Percentiles rank a stretch among this genome's conserved stretches.
Conservation (phyloP, 2,329 filamentous ascomycete species). For the Pezicula radicicola region DNA sequence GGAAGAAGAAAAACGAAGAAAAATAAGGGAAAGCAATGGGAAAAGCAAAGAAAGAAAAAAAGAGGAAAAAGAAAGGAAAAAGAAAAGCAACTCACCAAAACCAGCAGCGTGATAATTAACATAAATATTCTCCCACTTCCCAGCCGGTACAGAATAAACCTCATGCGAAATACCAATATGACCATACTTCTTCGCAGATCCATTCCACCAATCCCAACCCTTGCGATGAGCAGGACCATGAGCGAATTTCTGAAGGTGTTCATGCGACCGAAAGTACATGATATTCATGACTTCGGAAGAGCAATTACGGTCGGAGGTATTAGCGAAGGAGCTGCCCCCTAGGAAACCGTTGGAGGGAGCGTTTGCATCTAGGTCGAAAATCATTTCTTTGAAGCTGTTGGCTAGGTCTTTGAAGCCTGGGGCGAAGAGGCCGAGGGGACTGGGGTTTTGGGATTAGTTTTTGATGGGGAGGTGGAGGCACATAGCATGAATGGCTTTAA, state of each 20-base stretch:
- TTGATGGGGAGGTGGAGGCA: no score
- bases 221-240: conserved; percentile 44
- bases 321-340: conserved; percentile 38
- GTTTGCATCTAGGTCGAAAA: conserved; percentile 29
- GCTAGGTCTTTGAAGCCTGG: conserved; percentile 40
- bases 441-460: background rate
- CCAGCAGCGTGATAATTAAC: conserved; percentile 27
- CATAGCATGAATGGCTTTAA: no score
- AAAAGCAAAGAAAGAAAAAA: no score
- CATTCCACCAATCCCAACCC: conserved; percentile 48
- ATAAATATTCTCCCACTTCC: conserved; percentile 50
- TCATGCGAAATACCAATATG: conserved; percentile 54
- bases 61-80: no score
- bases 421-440: conserved; percentile 43
- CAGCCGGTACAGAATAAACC: conserved; percentile 42
- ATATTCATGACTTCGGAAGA: conserved; percentile 38
- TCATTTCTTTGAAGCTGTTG: conserved; percentile 36
- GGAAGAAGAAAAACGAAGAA: no score
- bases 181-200: conserved; percentile 22
- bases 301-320: conserved; percentile 30
- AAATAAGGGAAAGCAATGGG: no score
- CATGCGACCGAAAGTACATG: conserved; percentile 48
- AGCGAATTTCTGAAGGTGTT: conserved; percentile 49
- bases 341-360: conserved; percentile 45
- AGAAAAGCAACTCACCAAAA: conserved; percentile 6